Evolutionary conservation across 1,139 yeast genomes (phyloP).

Genomic region (Pichia sp.): DNA sequence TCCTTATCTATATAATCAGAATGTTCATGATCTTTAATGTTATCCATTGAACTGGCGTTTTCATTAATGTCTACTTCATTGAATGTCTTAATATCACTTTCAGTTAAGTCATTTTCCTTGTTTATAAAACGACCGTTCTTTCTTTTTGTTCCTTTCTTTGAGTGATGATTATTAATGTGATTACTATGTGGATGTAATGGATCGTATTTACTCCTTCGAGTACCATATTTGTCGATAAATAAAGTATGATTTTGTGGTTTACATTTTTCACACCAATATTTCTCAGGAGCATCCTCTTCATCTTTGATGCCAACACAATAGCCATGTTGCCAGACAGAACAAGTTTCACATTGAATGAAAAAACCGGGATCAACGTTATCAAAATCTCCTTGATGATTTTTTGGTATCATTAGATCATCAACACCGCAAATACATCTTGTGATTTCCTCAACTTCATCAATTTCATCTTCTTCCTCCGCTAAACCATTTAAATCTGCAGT

Average conservation of each 20-base stretch:
- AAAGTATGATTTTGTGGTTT: constrained; percentile 72
- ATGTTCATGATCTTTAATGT: constrained; percentile 6
- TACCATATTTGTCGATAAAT: constrained; percentile 31
- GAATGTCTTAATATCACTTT: background rate
- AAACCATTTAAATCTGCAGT: constrained; percentile 12
- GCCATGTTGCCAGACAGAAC: constrained; percentile 97
- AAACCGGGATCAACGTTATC: constrained; percentile 70
- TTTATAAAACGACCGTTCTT: constrained; percentile 12
- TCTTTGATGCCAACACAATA: constrained; percentile 80
- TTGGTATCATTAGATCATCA: constrained; percentile 55
- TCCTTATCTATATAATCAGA: constrained; percentile 6
- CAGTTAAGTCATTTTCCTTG: background rate
- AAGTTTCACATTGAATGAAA: constrained; percentile 83
- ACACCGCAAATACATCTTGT: constrained; percentile 88
- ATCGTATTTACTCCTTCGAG: constrained; percentile 38
- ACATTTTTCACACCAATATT: constrained; percentile 90
- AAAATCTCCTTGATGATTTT: constrained; percentile 44
- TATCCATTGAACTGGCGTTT: background rate
- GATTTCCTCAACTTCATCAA: constrained; percentile 46
- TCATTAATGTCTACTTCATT: background rate
- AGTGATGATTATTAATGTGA: constrained; percentile 19
- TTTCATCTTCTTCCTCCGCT: constrained; percentile 46
- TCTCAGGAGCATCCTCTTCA: constrained; percentile 77
- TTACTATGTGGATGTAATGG: constrained; percentile 29
- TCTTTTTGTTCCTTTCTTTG: constrained; percentile 21